Base-by-base conservation (phyloP, 1,139 yeast genomes). In the Debaryomyces subglobosus region DNA sequence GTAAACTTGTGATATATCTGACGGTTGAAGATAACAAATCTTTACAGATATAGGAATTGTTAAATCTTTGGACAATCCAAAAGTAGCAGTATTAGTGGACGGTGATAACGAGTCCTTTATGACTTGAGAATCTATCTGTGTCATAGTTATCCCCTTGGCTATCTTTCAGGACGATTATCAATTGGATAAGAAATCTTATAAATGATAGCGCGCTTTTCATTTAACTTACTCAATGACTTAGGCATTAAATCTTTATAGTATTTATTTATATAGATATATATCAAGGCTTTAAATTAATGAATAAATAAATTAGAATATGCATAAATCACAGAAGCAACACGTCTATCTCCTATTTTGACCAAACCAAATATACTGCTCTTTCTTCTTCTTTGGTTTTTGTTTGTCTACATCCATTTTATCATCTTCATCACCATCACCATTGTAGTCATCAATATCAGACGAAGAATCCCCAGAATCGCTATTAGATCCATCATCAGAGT, bases 11-110 rank as follows among this genome's bases (percentile, higher is more conserved):
- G 57, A 57, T 32, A 56, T 51, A 46, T 59, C 58, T n/a, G 63
- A 50, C 5, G 65, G 57, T 46, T 67, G 68, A 2, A 77, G 63
- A 47, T 64, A 62, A 61, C 77, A 71, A 21, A 73, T 54, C 48
- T 72, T 74, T 39, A 75, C 57, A 8, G 61, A 54, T 13, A 75
- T 61, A 0, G 89, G 89, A 2, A 78, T 65, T 27, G 78, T 73
- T 21, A 91, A 67, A 60, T 90, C 96, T 56, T 85, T 84, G 1
- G 96, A 86, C 8, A 86, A 77, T 46, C 90, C 90, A 65, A 89
- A 89, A 1, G 91, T 81, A 38, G 81, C 77, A 34, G 81, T 79
- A 60, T 67, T 74, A 47, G 48, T 41, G 27, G 42, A 43, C 23
- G 52, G 34, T 4, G 37, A 43, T 15, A 45, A 16, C 13, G 45